Base-by-base conservation (phyloP, 768 basidiomycete species). In the Suillus discolor region DNA sequence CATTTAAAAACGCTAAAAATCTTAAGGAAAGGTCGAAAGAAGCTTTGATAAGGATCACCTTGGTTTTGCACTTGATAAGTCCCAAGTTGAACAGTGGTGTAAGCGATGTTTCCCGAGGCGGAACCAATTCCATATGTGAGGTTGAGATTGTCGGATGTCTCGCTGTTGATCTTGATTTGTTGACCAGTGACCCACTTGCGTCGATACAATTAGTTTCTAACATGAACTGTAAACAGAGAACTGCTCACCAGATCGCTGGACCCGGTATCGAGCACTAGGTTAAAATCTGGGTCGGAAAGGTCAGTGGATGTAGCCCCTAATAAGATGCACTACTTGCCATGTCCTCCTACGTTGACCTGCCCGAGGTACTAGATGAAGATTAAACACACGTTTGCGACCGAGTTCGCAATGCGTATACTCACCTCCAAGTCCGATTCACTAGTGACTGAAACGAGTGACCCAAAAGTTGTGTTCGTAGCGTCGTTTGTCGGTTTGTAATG, bases 101-200 rank as follows among this genome's bases (percentile, higher is more conserved):
- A 81, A 1, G 68, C 74, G 59, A 84, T 74, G 41, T 68, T 71
- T 8, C 82, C 82, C 4, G 64, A 68, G 0, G 79, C 80, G 18
- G 71, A 72, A 18, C 82, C 82, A n/a, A 76, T 69, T 23, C 80
- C 82, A 66, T 80, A 83, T 23, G 75, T 74, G 42, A 77, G 69
- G 55, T 73, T 73, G 1, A 75, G 68, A 36, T 70, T 66, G 13
- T 77, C 70, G 54, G 74, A 71, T 15, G 81, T 79, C 38, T 68
- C 62, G n/a, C 72, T 73, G 39, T 72, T 71, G 12, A 79, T 59
- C 7, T 74, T 64, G 13, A 80, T 64, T 6, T 69, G 75, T 62
- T 69, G 62, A 57, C 42, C 38, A 31, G 45, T 28, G 28, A 75
- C 68, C 74, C 74, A 77, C 54, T 55, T 55, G 54, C 12, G 6